Percentiles rank a stretch among this genome's conserved stretches.
Conservation (phyloP, 176 grass and related monocot genomes). For the Zizania latifolia region DNA sequence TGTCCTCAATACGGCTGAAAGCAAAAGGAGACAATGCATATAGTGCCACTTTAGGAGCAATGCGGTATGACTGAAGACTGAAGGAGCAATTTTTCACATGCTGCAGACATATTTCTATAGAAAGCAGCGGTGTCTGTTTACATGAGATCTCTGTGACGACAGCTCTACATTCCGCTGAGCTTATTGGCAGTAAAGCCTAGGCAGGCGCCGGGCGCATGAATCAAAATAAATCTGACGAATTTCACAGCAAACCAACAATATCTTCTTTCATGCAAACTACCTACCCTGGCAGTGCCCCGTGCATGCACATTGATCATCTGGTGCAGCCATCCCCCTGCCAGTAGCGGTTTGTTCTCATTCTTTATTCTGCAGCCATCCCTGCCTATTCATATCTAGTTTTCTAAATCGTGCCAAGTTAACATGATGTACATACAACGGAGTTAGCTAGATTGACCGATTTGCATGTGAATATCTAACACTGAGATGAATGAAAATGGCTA, state of each 20-base stretch:
- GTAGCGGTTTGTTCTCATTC: constrained; percentile 3
- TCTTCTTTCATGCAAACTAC: neutral
- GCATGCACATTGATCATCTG: constrained; percentile 21
- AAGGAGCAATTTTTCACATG: neutral
- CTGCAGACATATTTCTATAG: neutral
- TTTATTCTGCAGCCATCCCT: constrained; percentile 16
- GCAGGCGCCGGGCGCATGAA: neutral
- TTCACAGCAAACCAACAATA: neutral
- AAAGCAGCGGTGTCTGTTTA: neutral
- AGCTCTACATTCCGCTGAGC: neutral
- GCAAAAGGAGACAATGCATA: neutral
- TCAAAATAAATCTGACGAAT: constrained; percentile 4
- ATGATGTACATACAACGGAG: constrained; percentile 28
- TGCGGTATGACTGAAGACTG: neutral
- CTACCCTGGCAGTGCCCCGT: neutral
- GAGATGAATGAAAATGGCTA: neutral
- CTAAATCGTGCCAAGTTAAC: neutral
- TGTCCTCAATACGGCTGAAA: neutral
- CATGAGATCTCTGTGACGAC: neutral
- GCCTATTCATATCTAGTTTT: constrained; percentile 20
- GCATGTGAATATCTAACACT: neutral
- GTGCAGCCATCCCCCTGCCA: neutral
- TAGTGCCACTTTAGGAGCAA: neutral
- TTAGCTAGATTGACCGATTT: constrained; percentile 20
- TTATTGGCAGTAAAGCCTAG: constrained; percentile 9